phyloP scores from a whole-genome alignment of 305 asterid species.

The Striga hermonthica region DNA sequence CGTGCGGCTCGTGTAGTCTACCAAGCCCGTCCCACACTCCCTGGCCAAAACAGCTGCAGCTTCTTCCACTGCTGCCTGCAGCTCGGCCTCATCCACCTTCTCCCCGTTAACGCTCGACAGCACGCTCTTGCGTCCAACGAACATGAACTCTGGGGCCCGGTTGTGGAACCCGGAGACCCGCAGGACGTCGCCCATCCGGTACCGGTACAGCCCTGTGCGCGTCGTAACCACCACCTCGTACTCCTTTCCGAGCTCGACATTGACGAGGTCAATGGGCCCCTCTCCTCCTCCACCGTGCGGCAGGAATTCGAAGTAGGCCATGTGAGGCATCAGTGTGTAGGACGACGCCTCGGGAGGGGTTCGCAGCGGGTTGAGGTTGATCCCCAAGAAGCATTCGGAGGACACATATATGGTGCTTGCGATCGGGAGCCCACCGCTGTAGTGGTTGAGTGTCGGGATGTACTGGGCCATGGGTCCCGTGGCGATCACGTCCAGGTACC shows the following conservation, averaged over 20 bases:
- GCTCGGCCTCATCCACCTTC: slow-evolving; percentile 68
- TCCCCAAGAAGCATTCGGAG: slow-evolving; percentile 73
- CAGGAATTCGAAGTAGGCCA: slow-evolving; percentile 69
- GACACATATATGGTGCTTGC: slow-evolving; percentile 73
- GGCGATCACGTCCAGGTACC: slow-evolving; percentile 72
- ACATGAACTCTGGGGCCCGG: slow-evolving; percentile 63
- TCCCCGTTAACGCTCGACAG: slow-evolving; percentile 74
- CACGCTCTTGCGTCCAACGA: slow-evolving; percentile 73
- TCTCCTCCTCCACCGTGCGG: slow-evolving; percentile 61
- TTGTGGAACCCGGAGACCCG: slow-evolving; percentile 75
- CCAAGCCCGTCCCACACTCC: slow-evolving; percentile 52
- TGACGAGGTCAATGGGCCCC: slow-evolving; percentile 54
- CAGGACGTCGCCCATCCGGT: slow-evolving; percentile 78
- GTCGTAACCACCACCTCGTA: slow-evolving; percentile 76
- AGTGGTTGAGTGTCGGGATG: slow-evolving; percentile 53
- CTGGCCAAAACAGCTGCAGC: slow-evolving; percentile 47
- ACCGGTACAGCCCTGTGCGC: slow-evolving; percentile 18
- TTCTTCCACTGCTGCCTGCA: slow-evolving; percentile 58
- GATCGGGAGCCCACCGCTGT: slow-evolving; percentile 64
- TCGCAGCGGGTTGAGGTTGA: slow-evolving; percentile 58
- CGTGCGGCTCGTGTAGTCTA: slow-evolving; percentile 81
- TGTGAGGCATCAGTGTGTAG: slow-evolving; percentile 66
- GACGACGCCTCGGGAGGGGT: slow-evolving; percentile 54
- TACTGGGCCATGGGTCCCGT: slow-evolving; percentile 89
- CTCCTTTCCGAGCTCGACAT: slow-evolving; percentile 54